phyloP scores from a whole-genome alignment of 2,329 filamentous ascomycete species.

The Tolypocladium nubicola region DNA sequence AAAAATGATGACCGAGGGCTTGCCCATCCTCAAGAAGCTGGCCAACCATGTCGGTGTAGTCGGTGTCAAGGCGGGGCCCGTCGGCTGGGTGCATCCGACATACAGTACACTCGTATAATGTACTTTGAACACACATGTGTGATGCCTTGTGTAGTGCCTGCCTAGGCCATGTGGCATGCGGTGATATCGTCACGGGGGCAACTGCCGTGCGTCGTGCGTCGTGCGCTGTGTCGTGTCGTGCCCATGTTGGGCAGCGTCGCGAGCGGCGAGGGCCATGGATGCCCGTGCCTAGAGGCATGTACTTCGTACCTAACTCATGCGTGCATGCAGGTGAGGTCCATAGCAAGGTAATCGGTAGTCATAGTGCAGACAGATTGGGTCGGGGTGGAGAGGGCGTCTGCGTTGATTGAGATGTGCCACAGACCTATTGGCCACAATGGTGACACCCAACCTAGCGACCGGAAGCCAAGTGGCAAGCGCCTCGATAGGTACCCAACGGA shows the following conservation, averaged over 20 bases:
- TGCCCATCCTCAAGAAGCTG: neutral
- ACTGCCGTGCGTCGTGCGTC: neutral
- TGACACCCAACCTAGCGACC: neutral
- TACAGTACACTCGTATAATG: too few relatives aligned
- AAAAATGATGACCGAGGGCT: too few relatives aligned
- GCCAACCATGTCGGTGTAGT: neutral
- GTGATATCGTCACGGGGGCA: neutral
- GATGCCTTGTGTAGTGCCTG: neutral
- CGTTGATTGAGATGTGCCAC: neutral
- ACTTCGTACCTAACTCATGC: neutral
- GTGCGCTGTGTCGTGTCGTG: neutral
- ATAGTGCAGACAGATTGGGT: neutral
- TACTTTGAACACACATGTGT: neutral
- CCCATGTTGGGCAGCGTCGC: neutral
- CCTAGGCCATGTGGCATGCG: neutral
- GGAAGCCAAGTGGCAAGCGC: neutral
- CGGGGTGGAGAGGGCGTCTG: neutral
- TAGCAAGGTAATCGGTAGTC: neutral
- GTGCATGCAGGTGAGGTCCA: neutral
- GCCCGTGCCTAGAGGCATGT: neutral
- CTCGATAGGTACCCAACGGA: neutral
- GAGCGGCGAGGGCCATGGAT: neutral
- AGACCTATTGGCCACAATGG: neutral
- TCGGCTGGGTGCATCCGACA: too few relatives aligned
- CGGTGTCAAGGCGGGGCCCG: too few relatives aligned